Percentiles rank a stretch among this genome's conserved stretches.
These are phyloP conservation scores for Aureobasidium leucospermi DNA, from an alignment of 2,329 filamentous ascomycete species.

Conservation along the genomic window DNA sequence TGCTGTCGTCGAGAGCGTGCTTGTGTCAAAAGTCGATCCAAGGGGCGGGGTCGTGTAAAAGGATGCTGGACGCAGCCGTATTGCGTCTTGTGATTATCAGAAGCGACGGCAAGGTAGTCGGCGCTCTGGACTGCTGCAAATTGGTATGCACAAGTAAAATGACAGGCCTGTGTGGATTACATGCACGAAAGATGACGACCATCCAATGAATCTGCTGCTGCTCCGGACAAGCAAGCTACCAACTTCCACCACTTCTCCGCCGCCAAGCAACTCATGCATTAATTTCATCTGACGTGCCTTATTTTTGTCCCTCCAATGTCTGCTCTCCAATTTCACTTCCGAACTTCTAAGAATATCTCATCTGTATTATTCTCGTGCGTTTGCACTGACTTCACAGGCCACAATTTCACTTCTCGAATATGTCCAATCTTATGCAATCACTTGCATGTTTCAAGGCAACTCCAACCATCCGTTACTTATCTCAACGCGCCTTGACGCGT, in stretches of 20 bases:
- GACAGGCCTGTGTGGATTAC: background rate
- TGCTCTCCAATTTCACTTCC: background rate
- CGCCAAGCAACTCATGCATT: background rate
- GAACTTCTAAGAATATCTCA: background rate
- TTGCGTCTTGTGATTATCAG: background rate
- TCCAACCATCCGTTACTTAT: background rate
- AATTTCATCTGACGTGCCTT: background rate
- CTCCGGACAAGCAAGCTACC: background rate
- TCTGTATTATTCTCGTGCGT: background rate
- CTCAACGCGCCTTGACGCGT: background rate
- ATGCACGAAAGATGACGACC: background rate
- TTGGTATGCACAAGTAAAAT: background rate
- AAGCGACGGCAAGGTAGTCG: background rate
- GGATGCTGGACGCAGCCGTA: background rate
- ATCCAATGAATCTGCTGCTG: conserved; percentile 1
- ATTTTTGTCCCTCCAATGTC: background rate
- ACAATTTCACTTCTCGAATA: background rate
- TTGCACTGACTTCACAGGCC: background rate
- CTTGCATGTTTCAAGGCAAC: background rate
- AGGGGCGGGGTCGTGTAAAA: conserved; percentile 9
- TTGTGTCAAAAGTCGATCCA: background rate
- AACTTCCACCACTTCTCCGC: background rate
- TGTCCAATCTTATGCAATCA: background rate
- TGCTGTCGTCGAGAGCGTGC: background rate
- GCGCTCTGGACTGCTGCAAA: background rate